These are phyloP conservation scores for Aspergillus taichungensis DNA, from an alignment of 495 filamentous ascomycete species.

Conservation along the genomic window DNA sequence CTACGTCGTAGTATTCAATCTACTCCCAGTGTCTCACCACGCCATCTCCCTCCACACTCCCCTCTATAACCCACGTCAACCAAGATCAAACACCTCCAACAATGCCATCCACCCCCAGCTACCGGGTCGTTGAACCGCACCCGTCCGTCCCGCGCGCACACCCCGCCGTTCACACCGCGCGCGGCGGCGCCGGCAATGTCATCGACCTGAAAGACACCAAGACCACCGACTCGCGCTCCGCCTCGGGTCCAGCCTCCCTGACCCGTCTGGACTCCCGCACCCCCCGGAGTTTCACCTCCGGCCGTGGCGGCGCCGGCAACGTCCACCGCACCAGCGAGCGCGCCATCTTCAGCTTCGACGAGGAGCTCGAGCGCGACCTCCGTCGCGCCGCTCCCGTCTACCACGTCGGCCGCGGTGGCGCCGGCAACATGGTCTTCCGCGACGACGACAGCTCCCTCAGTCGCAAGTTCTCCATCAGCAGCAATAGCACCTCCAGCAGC, in stretches of 20 bases:
- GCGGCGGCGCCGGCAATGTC: conserved; percentile 80
- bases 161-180: conserved; percentile 60
- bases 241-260: conserved; percentile 47
- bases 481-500: conserved; percentile 30
- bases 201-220: conserved; percentile 59
- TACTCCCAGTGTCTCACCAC: conserved; percentile 3
- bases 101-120: conserved; percentile 33
- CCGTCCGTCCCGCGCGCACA: conserved; percentile 59
- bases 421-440: conserved; percentile 62
- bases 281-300: conserved; percentile 55
- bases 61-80: background rate
- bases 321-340: conserved; percentile 57
- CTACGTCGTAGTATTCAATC: background rate
- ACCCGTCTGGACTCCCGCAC: conserved; percentile 33
- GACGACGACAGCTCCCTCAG: conserved; percentile 24
- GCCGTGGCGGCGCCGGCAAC: conserved; percentile 89
- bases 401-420: conserved; percentile 83
- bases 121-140: conserved; percentile 73
- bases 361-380: conserved; percentile 71
- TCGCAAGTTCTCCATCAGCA: conserved; percentile 33
- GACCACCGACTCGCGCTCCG: conserved; percentile 42
- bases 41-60: conserved; percentile 5
- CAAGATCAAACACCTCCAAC: conserved; percentile 8
- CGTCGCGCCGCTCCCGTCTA: conserved; percentile 57
- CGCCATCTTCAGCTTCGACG: conserved; percentile 81